These are phyloP conservation scores for Begonia masoniana DNA, from an alignment of 306 rosid genomes.

Conservation along the genomic window DNA sequence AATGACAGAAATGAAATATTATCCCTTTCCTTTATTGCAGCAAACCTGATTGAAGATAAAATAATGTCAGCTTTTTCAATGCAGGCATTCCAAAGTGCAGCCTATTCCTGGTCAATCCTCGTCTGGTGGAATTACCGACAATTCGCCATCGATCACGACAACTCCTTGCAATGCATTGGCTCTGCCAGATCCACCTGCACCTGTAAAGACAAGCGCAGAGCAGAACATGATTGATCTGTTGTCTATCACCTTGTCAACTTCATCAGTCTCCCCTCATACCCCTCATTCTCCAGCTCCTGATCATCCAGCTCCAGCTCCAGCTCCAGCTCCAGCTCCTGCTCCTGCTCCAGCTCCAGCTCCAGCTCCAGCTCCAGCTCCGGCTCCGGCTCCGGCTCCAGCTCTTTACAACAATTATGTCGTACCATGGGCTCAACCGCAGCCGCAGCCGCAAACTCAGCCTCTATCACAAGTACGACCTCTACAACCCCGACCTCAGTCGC, in stretches of 20 bases:
- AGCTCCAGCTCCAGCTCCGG: too few species aligned
- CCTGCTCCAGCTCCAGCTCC: background rate
- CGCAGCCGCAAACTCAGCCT: conserved; percentile 14
- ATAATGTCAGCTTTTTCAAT: conserved; percentile 3
- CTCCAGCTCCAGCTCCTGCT: too few species aligned
- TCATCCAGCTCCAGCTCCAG: too few species aligned
- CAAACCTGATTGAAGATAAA: background rate
- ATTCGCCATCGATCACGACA: conserved; percentile 15
- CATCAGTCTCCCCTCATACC: conserved; percentile 33
- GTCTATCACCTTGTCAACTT: conserved; percentile 55
- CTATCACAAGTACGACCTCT: conserved; percentile 29
- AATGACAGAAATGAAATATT: background rate
- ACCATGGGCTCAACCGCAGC: conserved; percentile 81
- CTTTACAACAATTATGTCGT: conserved; percentile 51
- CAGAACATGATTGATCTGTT: conserved; percentile 86
- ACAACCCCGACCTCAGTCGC: background rate
- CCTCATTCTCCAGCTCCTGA: conserved; percentile 24
- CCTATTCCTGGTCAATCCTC: conserved; percentile 27
- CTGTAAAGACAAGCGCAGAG: conserved; percentile 41
- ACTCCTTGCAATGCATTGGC: conserved; percentile 46
- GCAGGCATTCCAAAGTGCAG: conserved; percentile 70
- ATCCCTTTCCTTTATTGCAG: background rate
- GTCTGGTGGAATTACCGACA: conserved; percentile 22
- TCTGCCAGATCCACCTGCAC: conserved; percentile 46
- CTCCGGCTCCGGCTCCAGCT: too few species aligned